These are phyloP conservation scores for Pueraria montana DNA, from an alignment of 306 rosid genomes.

Conservation along the genomic window DNA sequence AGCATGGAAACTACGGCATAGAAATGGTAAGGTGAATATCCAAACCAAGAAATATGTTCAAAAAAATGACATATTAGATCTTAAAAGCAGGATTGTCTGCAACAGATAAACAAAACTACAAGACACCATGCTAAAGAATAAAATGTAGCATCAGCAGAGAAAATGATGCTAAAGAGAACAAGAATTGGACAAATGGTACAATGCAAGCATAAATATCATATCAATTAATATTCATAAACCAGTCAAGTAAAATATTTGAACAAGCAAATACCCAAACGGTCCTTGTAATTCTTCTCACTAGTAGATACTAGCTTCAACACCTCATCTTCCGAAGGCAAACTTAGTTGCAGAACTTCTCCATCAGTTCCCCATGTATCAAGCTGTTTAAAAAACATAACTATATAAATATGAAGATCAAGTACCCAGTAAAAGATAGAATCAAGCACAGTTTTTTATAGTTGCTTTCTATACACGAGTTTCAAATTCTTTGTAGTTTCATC, in stretches of 20 bases:
- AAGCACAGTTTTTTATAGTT: constrained; percentile 20
- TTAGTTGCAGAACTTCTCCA: constrained; percentile 79
- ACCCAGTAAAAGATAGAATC: constrained; percentile 21
- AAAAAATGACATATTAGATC: constrained; percentile 13
- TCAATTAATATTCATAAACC: constrained; percentile 13
- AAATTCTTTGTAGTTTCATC: constrained; percentile 38
- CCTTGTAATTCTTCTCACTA: constrained; percentile 66
- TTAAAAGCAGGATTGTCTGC: constrained; percentile 29
- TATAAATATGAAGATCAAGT: constrained; percentile 29
- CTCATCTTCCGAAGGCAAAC: constrained; percentile 76
- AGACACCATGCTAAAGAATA: constrained; percentile 20
- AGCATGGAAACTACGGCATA: constrained; percentile 26
- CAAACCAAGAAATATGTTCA: constrained; percentile 15
- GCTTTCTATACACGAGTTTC: constrained; percentile 22
- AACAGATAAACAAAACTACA: constrained; percentile 35
- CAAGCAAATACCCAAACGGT: constrained; percentile 63
- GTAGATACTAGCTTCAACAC: constrained; percentile 68
- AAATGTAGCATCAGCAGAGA: constrained; percentile 15
- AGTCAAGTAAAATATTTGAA: constrained; percentile 24
- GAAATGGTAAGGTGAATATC: constrained; percentile 25
- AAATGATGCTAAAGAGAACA: constrained; percentile 41
- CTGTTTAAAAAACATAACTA: constrained; percentile 54
- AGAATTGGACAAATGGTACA: background rate
- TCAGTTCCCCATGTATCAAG: constrained; percentile 83
- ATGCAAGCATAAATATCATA: constrained; percentile 3